Evolutionary conservation across 148 eudicot species (phyloP).

Genomic region (Nepenthes mirabilis): DNA sequence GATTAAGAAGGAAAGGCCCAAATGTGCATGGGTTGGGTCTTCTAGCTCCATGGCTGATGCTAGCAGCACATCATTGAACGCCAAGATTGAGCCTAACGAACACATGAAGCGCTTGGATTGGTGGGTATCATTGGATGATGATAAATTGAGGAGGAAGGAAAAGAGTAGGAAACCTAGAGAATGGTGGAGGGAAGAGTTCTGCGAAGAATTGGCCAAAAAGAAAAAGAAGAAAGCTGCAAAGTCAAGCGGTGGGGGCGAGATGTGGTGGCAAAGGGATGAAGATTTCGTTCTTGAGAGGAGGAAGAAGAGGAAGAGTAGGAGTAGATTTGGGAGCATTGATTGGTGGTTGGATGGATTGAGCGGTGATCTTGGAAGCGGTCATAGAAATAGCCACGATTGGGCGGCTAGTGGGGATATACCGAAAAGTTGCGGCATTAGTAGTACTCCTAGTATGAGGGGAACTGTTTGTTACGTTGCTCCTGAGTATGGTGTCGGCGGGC

Average conservation of each 20-base stretch:
- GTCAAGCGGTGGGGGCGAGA: slow-evolving; percentile 26
- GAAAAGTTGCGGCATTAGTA: slow-evolving; percentile 86
- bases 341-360: slow-evolving; percentile 93
- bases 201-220: slow-evolving; percentile 76
- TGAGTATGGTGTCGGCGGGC: slow-evolving; percentile 74
- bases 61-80: not conserved
- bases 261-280: slow-evolving; percentile 91
- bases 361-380: slow-evolving; percentile 55
- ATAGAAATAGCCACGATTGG: slow-evolving; percentile 78
- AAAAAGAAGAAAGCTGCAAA: slow-evolving; percentile 39
- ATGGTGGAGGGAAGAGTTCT: slow-evolving; percentile 98
- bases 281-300: slow-evolving; percentile 52
- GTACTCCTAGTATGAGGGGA: slow-evolving; percentile 98
- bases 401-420: slow-evolving; percentile 63
- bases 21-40: slow-evolving; percentile 33
- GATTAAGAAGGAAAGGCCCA: slow-evolving; percentile 77
- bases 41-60: slow-evolving; percentile 15
- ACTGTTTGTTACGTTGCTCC: slow-evolving; percentile 96
- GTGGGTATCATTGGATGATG: slow-evolving; percentile 69
- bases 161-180: slow-evolving; percentile 82
- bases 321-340: slow-evolving; percentile 72
- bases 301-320: slow-evolving; percentile 55
- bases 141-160: slow-evolving; percentile 32
- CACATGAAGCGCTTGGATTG: slow-evolving; percentile 54
- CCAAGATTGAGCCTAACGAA: slow-evolving; percentile 36